phyloP scores from a whole-genome alignment of 192 early-diverging fungal genomes.

The Spizellomyces sp. region DNA sequence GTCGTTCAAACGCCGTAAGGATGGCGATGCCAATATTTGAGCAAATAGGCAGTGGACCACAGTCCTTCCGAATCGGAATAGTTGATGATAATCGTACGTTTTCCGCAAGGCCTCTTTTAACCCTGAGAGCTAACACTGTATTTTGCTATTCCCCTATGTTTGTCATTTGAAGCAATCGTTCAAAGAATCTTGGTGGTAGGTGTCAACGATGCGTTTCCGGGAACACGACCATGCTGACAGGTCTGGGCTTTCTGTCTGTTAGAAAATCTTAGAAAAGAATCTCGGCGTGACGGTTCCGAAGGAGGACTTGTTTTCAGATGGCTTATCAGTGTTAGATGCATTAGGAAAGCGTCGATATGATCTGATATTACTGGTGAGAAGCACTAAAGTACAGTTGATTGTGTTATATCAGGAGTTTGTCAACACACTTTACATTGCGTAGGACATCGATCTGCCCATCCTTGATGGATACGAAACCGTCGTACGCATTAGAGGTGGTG shows the following conservation, averaged over 20 bases:
- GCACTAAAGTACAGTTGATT: neutral
- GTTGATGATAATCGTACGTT: neutral
- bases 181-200: too few relatives aligned
- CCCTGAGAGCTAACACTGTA: too few relatives aligned
- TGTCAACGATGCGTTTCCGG: too few relatives aligned
- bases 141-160: too few relatives aligned
- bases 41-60: too few relatives aligned
- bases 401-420: neutral
- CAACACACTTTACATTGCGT: neutral
- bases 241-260: neutral
- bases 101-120: too few relatives aligned
- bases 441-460: neutral
- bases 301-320: constrained; percentile 29
- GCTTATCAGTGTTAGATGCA: constrained; percentile 25
- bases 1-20: too few relatives aligned
- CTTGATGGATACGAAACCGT: neutral
- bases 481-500: too few relatives aligned
- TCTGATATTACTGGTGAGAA: constrained; percentile 19
- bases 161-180: too few relatives aligned
- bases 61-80: neutral
- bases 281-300: constrained; percentile 3
- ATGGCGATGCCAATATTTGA: too few relatives aligned
- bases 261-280: constrained; percentile 30
- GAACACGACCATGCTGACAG: too few relatives aligned
- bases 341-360: constrained; percentile 19